A percentile compares a stretch with the other conserved stretches of the same genome.
Conservation (phyloP, 345 rosid genomes). For the Hypericum perforatum region DNA sequence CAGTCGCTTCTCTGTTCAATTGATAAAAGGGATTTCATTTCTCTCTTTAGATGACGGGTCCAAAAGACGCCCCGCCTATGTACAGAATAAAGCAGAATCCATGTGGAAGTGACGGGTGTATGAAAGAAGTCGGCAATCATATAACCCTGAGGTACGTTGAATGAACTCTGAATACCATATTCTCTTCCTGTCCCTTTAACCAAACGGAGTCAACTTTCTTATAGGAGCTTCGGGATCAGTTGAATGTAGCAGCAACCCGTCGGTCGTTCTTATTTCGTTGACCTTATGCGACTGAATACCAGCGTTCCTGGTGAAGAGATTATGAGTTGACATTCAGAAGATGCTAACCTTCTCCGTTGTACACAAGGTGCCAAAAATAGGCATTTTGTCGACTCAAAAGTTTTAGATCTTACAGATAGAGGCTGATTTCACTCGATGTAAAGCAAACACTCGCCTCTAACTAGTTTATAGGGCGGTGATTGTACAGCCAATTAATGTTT, state of each 20-base stretch:
- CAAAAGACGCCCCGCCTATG: conserved; percentile 26
- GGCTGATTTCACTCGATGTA: no score
- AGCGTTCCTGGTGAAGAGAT: no score
- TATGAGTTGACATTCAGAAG: no score
- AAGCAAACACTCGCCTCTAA: no score
- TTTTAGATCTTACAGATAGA: no score
- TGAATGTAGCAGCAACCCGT: conserved; percentile 21
- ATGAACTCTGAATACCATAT: background rate
- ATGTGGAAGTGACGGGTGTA: conserved; percentile 20
- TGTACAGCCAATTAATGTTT: no score
- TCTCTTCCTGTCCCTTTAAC: background rate
- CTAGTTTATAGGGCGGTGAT: no score
- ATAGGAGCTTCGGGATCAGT: conserved; percentile 54
- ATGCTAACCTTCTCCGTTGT: no score
- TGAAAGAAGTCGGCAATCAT: conserved; percentile 32
- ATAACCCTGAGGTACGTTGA: conserved; percentile 32
- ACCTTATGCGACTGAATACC: no score
- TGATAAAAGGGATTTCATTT: background rate
- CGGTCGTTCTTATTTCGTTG: no score
- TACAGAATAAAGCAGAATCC: conserved; percentile 32
- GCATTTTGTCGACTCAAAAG: no score
- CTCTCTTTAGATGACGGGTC: conserved; percentile 20
- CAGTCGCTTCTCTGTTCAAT: background rate
- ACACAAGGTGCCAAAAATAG: no score
- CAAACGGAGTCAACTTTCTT: background rate